A percentile compares a stretch with the other conserved stretches of the same genome.
Conservation (phyloP, 345 rosid genomes). For the Odontarrhena argentea region DNA sequence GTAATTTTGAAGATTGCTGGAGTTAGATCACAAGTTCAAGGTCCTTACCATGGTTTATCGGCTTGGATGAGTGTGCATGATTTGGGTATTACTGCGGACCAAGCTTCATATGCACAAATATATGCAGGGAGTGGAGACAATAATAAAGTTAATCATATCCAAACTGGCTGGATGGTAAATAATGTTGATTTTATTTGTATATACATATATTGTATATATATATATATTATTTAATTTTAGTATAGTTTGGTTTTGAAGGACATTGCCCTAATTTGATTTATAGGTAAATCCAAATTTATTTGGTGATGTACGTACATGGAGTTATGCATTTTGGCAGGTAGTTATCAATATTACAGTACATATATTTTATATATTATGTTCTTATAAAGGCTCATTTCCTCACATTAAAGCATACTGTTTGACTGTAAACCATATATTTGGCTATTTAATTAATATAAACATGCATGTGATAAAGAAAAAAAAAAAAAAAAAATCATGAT, state of each 20-base stretch:
- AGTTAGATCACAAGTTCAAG: background rate
- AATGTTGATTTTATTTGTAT: background rate
- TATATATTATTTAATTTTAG: background rate
- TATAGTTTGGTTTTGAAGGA: background rate
- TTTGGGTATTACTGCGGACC: background rate
- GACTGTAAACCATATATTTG: too few species aligned
- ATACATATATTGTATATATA: too few species aligned
- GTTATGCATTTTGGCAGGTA: conserved; percentile 32
- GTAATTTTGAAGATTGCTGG: conserved; percentile 21
- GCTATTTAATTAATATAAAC: too few species aligned
- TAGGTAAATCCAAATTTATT: conserved; percentile 15
- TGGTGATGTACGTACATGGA: conserved; percentile 26
- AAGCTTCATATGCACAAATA: conserved; percentile 8
- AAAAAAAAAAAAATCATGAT: background rate
- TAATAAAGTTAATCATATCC: conserved; percentile 1
- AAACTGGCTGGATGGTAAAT: conserved; percentile 35
- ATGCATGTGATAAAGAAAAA: background rate
- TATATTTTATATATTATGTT: background rate
- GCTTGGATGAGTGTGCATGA: conserved; percentile 19
- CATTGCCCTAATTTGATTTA: background rate
- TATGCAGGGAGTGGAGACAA: conserved; percentile 8
- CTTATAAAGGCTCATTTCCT: background rate
- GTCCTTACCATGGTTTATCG: background rate
- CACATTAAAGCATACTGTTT: background rate
- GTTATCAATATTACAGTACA: background rate